Percentiles rank a stretch among this genome's conserved stretches.
phyloP scores from a whole-genome alignment of 805 yeast genomes.

The Yarrowia osloensis region DNA sequence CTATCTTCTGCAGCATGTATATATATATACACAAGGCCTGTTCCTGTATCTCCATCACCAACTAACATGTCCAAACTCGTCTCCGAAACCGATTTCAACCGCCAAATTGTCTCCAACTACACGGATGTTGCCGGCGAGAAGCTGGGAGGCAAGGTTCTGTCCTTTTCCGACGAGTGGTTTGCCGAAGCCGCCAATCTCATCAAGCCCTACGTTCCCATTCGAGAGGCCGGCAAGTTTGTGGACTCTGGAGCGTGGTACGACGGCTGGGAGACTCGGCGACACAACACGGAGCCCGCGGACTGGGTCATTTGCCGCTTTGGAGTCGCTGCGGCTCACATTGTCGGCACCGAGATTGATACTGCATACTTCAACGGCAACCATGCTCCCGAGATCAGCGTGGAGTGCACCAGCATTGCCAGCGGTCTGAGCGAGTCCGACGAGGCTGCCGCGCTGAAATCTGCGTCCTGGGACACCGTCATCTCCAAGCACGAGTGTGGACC shows the following conservation, averaged over 20 bases:
- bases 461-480: conserved; percentile 69
- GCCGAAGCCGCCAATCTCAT: conserved; percentile 88
- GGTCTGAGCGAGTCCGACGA: conserved; percentile 35
- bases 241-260: conserved; percentile 97
- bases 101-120: conserved; percentile 33
- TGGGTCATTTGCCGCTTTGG: conserved; percentile 86
- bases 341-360: conserved; percentile 90
- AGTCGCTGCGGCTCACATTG: conserved; percentile 72
- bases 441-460: conserved; percentile 37
- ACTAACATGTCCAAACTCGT: conserved; percentile 5
- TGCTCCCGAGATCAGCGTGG: conserved; percentile 87
- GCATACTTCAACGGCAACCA: conserved; percentile 94
- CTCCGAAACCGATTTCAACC: background rate
- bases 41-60: background rate
- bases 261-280: conserved; percentile 98
- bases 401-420: conserved; percentile 51
- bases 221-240: conserved; percentile 77
- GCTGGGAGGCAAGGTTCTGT: conserved; percentile 73
- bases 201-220: conserved; percentile 75
- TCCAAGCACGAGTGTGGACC: conserved; percentile 84
- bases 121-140: conserved; percentile 79
- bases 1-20: background rate
- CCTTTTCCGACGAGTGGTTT: conserved; percentile 88
- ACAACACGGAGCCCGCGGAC: conserved; percentile 79
- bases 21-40: background rate